Conservation (phyloP, 805 yeast genomes). For the Grigorovia humatica region DNA sequence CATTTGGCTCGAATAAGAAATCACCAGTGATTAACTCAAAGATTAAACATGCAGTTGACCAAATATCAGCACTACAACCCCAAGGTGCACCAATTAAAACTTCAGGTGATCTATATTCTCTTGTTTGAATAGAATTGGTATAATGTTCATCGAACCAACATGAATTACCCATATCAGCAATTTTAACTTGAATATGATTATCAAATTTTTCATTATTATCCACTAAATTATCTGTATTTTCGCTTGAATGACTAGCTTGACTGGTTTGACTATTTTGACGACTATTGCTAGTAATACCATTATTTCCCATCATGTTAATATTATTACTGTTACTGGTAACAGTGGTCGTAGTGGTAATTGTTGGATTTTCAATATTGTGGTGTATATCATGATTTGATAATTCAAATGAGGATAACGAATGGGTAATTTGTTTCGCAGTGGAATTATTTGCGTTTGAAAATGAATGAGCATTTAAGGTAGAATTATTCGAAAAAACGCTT, state of each 20-base stretch:
- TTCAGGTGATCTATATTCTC: constrained; percentile 91
- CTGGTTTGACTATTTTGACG: neutral
- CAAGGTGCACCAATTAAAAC: constrained; percentile 68
- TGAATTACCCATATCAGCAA: constrained; percentile 91
- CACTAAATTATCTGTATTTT: neutral
- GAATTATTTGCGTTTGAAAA: neutral
- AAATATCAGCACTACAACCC: constrained; percentile 93
- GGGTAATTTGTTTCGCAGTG: constrained; percentile 17
- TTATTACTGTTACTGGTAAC: neutral
- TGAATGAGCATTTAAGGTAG: neutral
- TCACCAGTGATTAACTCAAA: constrained; percentile 93
- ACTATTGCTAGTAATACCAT: neutral
- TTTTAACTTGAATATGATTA: constrained; percentile 64
- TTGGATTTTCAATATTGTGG: neutral
- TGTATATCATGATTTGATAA: constrained; percentile 11
- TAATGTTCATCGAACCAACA: constrained; percentile 74
- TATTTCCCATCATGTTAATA: neutral
- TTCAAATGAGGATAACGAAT: constrained; percentile 33
- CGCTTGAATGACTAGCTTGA: no score
- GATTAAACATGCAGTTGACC: constrained; percentile 90
- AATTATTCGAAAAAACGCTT: neutral
- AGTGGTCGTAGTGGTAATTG: neutral
- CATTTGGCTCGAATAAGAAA: constrained; percentile 79
- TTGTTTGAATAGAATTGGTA: constrained; percentile 81
- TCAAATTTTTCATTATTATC: constrained; percentile 14